Conservation (phyloP, 148 eudicot species). For the Nepenthes gracilis region DNA sequence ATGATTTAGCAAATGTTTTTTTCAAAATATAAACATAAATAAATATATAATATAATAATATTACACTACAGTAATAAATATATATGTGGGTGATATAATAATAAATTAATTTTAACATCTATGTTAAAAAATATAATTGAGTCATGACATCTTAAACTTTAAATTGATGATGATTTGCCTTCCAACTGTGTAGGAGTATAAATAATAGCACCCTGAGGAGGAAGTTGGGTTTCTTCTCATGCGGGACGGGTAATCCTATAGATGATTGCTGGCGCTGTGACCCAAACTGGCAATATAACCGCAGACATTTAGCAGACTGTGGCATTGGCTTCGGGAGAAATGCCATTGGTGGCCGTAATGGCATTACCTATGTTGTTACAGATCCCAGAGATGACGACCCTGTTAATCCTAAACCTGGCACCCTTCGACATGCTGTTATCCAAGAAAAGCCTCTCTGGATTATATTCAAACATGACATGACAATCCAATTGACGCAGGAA, state of each 20-base stretch:
- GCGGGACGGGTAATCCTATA: conserved; percentile 79
- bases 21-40: too few species aligned
- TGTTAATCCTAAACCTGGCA: conserved; percentile 77
- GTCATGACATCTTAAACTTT: neutral
- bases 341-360: conserved; percentile 78
- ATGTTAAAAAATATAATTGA: too few species aligned
- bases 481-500: conserved; percentile 64
- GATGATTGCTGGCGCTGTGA: conserved; percentile 98
- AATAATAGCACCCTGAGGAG: conserved; percentile 71
- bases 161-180: neutral
- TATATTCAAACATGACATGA: conserved; percentile 74
- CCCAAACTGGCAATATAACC: conserved; percentile 55
- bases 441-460: conserved; percentile 82
- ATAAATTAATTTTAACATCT: neutral
- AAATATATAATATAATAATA: too few species aligned
- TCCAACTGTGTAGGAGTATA: conserved; percentile 45
- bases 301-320: conserved; percentile 74
- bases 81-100: too few species aligned
- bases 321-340: conserved; percentile 81
- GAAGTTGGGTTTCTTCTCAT: conserved; percentile 69
- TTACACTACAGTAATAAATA: too few species aligned
- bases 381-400: conserved; percentile 63
- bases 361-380: conserved; percentile 66
- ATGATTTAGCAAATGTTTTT: too few species aligned
- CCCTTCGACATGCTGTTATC: conserved; percentile 77